A percentile compares a stretch with the other conserved stretches of the same genome.
Evolutionary conservation across 2,329 filamentous ascomycete genomes (phyloP).

Genomic region (Hypoxylon sp.): DNA sequence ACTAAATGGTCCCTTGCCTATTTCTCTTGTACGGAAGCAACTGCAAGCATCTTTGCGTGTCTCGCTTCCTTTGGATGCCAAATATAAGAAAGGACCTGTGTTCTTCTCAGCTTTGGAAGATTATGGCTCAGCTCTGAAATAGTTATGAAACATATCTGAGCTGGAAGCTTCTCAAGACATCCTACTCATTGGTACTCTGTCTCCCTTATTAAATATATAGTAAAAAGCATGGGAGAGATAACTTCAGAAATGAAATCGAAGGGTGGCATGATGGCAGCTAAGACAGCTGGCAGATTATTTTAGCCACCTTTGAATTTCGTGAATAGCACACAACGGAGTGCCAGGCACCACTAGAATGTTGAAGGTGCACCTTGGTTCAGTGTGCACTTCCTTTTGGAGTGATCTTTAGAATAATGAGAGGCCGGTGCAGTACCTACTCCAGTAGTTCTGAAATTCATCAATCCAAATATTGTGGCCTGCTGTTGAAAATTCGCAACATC

Average conservation of each 20-base stretch:
- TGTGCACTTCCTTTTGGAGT: background rate
- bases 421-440: background rate
- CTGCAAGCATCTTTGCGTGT: background rate
- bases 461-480: no score
- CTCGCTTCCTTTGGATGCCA: background rate
- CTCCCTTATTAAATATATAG: background rate
- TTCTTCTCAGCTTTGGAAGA: background rate
- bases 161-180: conserved; percentile 22
- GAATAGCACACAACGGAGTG: conserved; percentile 6
- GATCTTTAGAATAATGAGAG: background rate
- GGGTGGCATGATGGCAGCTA: conserved; percentile 6
- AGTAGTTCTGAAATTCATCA: background rate
- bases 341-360: conserved; percentile 9
- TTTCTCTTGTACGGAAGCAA: background rate
- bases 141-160: background rate
- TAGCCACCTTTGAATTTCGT: conserved; percentile 6
- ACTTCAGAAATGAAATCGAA: background rate
- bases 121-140: background rate
- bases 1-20: background rate
- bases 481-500: no score
- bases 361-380: background rate
- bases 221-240: conserved; percentile 1
- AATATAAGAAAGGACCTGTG: background rate
- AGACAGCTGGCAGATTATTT: conserved; percentile 8
- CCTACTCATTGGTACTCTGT: background rate